Evolutionary conservation across 1,284 basidiomycete genomes (phyloP), one percentile per base, ranked within the genome.

Genomic region (Ustilago shanxiensis): DNA sequence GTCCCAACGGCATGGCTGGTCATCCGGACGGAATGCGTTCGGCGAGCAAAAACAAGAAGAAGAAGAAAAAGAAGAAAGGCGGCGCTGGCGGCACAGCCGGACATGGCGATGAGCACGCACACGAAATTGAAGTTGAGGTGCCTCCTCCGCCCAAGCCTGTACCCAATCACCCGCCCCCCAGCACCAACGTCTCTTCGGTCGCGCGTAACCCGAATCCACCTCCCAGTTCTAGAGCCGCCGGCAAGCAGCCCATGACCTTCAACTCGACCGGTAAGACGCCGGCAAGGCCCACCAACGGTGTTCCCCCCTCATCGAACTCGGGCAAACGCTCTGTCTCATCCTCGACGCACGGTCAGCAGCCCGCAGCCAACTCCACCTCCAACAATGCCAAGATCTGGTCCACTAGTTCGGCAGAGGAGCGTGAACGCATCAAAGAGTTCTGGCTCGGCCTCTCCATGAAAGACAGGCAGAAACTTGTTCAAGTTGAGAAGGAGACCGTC

Each of bases 401-500:
- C 92, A 93, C 92, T 83, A 95, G 93, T 71, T 93, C 91, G 85
- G 82, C 90, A 11, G 93, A 97, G 86, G 96, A 99, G 87, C 91
- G 97, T 29, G 95, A 98, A 86, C 91, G 93, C 78, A 98, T 99
- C 87, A 95, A 95, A 86, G 93, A 95, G 84, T 99, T 98, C 88
- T 99, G 96, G 96, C 90, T 98, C 28, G 91, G 90, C 7, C 89
- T 99, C 11, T 90, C 90, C 53, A 94, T 98, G 88, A 91, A 92
- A 58, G 95, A 98, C 86, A 90, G 97, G 49, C 89, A 93, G 77
- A 92, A 91, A 86, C 90, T 99, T 66, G 93, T 99, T 85, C 93
- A 94, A 88, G 91, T 98, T 81, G 96, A 99, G 89, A 98, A 98
- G 88, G 95, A 98, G 86, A 94, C 94, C 16, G 95, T 99, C 29